Evolutionary conservation across 768 basidiomycete genomes (phyloP).

Genomic region (Mycena maculata): DNA sequence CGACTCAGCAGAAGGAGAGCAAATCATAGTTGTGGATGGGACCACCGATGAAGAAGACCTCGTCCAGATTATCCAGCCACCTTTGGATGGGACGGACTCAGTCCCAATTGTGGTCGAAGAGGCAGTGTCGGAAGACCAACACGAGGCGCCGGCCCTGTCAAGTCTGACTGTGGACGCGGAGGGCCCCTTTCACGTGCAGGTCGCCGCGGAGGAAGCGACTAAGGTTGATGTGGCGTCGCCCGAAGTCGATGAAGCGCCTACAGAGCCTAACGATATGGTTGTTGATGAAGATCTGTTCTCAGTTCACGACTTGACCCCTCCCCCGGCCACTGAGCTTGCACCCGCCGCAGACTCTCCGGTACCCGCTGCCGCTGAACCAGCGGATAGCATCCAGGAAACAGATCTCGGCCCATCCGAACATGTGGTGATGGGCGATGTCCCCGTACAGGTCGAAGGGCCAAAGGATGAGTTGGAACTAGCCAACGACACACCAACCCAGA

Average conservation of each 20-base stretch:
- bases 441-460: slow-evolving; percentile 8
- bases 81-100: slow-evolving; percentile 10
- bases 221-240: slow-evolving; percentile 30
- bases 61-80: slow-evolving; percentile 20
- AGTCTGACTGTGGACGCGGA: slow-evolving; percentile 21
- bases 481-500: not conserved
- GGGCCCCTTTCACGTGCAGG: slow-evolving; percentile 23
- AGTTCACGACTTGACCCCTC: slow-evolving; percentile 31
- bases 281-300: slow-evolving; percentile 34
- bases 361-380: not conserved
- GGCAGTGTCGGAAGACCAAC: slow-evolving; percentile 8
- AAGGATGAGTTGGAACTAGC: slow-evolving; percentile 2
- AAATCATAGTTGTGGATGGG: slow-evolving; percentile 21
- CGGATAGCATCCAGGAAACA: not conserved
- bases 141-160: slow-evolving; percentile 21
- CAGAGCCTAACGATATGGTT: slow-evolving; percentile 25
- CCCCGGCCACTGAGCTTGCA: slow-evolving; percentile 15
- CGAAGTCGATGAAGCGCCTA: slow-evolving; percentile 21
- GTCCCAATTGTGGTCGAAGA: slow-evolving; percentile 31
- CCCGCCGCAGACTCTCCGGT: slow-evolving; percentile 9
- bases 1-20: slow-evolving; percentile 23
- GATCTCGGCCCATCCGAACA: slow-evolving; percentile 13
- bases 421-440: slow-evolving; percentile 27
- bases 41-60: slow-evolving; percentile 33
- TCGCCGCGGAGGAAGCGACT: slow-evolving; percentile 33